phyloP scores from a whole-genome alignment of 2,329 filamentous ascomycete genomes.

The Sclerotiophoma versabilis region DNA sequence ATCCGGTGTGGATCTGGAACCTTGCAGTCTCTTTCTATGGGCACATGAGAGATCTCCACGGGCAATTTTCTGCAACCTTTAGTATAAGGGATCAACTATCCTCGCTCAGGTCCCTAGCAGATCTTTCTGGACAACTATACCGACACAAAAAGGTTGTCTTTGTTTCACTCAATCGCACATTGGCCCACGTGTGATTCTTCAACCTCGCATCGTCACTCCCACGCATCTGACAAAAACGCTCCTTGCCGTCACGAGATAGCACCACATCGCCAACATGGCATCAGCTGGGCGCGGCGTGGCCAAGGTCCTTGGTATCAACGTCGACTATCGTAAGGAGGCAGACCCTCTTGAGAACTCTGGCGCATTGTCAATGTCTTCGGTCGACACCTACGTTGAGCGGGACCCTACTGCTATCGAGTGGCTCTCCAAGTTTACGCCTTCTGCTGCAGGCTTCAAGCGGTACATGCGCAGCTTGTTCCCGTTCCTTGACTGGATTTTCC shows the following conservation, averaged over 20 bases:
- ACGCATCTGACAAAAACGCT: constrained; percentile 23
- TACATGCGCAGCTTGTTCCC: constrained; percentile 83
- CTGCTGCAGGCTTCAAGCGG: constrained; percentile 56
- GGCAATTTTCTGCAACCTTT: constrained; percentile 1
- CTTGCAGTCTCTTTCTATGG: constrained; percentile 23
- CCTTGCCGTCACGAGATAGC: constrained; percentile 46
- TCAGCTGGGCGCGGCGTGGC: constrained; percentile 76
- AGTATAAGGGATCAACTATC: constrained; percentile 14
- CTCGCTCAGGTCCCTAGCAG: not conserved
- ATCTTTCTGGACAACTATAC: not conserved
- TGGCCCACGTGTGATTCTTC: not conserved
- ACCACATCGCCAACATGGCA: constrained; percentile 43
- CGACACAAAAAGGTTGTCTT: not conserved
- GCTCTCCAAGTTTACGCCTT: constrained; percentile 70
- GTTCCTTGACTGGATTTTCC: constrained; percentile 84
- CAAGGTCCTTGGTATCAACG: constrained; percentile 82
- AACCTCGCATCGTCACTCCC: not conserved
- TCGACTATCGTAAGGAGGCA: constrained; percentile 72
- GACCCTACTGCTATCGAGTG: constrained; percentile 79
- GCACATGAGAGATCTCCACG: constrained; percentile 13
- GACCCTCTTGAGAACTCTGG: constrained; percentile 63
- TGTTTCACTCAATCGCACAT: not conserved
- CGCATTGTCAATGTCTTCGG: constrained; percentile 80
- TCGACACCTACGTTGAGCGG: constrained; percentile 71
- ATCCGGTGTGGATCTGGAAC: constrained; percentile 28